Evolutionary conservation across 202 grass and related monocot species (phyloP).

Genomic region (Thinopyrum obtusiflorum): DNA sequence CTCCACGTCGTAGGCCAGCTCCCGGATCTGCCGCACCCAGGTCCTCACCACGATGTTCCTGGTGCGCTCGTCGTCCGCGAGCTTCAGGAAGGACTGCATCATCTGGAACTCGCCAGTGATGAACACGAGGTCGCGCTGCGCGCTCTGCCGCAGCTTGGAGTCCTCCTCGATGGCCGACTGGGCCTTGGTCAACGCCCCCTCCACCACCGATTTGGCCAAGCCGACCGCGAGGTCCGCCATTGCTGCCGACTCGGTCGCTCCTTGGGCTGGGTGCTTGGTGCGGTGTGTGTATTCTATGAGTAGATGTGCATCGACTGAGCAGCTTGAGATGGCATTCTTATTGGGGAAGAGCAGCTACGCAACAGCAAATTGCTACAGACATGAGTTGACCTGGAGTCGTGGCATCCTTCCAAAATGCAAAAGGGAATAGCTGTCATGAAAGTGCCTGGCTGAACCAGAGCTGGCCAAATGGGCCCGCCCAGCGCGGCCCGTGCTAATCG

Average conservation of each 20-base stretch:
- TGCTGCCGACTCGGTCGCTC: background rate
- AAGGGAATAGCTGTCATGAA: too few species aligned
- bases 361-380: background rate
- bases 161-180: constrained; percentile 30
- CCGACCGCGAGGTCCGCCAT: constrained; percentile 27
- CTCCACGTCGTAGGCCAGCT: constrained; percentile 45
- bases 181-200: constrained; percentile 1
- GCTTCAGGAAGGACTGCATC: constrained; percentile 28
- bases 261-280: background rate
- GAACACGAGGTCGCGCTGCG: constrained; percentile 30
- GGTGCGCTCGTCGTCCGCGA: constrained; percentile 16
- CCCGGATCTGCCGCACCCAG: constrained; percentile 39
- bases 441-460: too few species aligned
- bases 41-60: constrained; percentile 11
- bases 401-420: too few species aligned
- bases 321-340: background rate
- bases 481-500: too few species aligned
- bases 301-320: background rate
- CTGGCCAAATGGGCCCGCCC: too few species aligned
- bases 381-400: background rate
- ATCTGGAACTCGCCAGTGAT: constrained; percentile 23
- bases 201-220: constrained; percentile 28
- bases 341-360: background rate
- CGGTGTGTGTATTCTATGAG: background rate
- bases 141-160: constrained; percentile 2